Percentiles rank a stretch among this genome's conserved stretches.
Conservation (phyloP, 768 basidiomycete species). For the Agrocybe chaxingu region DNA sequence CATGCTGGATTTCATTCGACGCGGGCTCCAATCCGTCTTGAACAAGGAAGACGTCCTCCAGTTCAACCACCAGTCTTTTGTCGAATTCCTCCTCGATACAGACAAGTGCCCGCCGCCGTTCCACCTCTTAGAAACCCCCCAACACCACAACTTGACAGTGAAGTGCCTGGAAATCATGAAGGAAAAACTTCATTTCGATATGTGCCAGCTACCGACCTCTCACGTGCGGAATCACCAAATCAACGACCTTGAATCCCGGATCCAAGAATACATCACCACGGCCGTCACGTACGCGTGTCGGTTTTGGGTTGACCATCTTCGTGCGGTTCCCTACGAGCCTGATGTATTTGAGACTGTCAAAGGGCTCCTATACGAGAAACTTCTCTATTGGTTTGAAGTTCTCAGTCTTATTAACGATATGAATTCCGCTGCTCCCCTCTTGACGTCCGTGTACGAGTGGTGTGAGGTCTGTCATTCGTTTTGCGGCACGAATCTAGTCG, state of each 20-base stretch:
- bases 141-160: too few relatives aligned
- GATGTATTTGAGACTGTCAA: conserved; percentile 12
- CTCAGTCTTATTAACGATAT: conserved; percentile 22
- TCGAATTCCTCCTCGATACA: too few relatives aligned
- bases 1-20: too few relatives aligned
- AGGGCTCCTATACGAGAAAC: conserved; percentile 17
- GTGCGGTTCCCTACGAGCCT: neutral
- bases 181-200: conserved; percentile 28
- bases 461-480: neutral
- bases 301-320: conserved; percentile 29
- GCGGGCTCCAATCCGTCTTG: too few relatives aligned
- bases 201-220: conserved; percentile 28
- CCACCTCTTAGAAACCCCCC: too few relatives aligned
- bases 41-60: too few relatives aligned
- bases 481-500: neutral
- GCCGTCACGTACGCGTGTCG: conserved; percentile 26
- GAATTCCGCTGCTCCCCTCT: neutral
- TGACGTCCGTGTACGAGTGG: neutral
- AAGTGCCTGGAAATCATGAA: conserved; percentile 24
- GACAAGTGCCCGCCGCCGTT: too few relatives aligned
- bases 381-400: conserved; percentile 31
- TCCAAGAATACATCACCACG: conserved; percentile 18
- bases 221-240: conserved; percentile 24
- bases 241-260: conserved; percentile 15
- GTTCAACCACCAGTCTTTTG: too few relatives aligned